Evolutionary conservation across 2,329 filamentous ascomycete species (phyloP).

Genomic region (Pseudocercospora musae): DNA sequence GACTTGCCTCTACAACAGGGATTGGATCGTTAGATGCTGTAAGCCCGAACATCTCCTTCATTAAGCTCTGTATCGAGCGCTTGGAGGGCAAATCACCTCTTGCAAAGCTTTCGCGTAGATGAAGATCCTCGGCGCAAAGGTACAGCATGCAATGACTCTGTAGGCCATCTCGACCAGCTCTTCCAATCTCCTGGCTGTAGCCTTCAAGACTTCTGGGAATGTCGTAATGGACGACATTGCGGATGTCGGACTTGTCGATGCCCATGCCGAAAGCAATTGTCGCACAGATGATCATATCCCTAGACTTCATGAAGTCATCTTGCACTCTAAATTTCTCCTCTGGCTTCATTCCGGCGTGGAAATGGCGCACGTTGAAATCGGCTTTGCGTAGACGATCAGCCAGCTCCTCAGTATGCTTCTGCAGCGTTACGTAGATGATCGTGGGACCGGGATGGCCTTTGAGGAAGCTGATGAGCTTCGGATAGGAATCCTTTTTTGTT

Average conservation of each 20-base stretch:
- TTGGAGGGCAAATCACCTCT: slow-evolving; percentile 58
- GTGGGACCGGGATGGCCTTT: slow-evolving; percentile 52
- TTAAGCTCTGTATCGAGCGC: slow-evolving; percentile 46
- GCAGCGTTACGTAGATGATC: slow-evolving; percentile 60
- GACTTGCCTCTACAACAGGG: slow-evolving; percentile 44
- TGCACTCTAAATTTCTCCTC: slow-evolving; percentile 70
- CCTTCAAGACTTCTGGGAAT: slow-evolving; percentile 93
- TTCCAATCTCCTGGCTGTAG: slow-evolving; percentile 96
- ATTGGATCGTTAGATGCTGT: slow-evolving; percentile 6
- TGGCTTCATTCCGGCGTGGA: slow-evolving; percentile 75
- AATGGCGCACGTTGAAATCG: slow-evolving; percentile 73
- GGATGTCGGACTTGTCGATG: slow-evolving; percentile 94
- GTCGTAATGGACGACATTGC: slow-evolving; percentile 90
- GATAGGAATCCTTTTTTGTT: slow-evolving; percentile 46
- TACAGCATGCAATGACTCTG: slow-evolving; percentile 57
- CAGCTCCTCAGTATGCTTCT: slow-evolving; percentile 65
- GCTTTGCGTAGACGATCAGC: slow-evolving; percentile 63
- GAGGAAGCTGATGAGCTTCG: slow-evolving; percentile 50
- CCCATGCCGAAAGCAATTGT: slow-evolving; percentile 99
- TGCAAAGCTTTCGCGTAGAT: slow-evolving; percentile 58
- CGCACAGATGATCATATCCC: slow-evolving; percentile 84
- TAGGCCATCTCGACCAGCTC: slow-evolving; percentile 83
- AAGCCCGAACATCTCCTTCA: slow-evolving; percentile 52
- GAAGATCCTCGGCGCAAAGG: slow-evolving; percentile 56
- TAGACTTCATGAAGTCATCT: slow-evolving; percentile 74